A percentile compares a stretch with the other conserved stretches of the same genome.
phyloP scores from a whole-genome alignment of 352 stramenopile species.

The Phytopythium boreale region DNA sequence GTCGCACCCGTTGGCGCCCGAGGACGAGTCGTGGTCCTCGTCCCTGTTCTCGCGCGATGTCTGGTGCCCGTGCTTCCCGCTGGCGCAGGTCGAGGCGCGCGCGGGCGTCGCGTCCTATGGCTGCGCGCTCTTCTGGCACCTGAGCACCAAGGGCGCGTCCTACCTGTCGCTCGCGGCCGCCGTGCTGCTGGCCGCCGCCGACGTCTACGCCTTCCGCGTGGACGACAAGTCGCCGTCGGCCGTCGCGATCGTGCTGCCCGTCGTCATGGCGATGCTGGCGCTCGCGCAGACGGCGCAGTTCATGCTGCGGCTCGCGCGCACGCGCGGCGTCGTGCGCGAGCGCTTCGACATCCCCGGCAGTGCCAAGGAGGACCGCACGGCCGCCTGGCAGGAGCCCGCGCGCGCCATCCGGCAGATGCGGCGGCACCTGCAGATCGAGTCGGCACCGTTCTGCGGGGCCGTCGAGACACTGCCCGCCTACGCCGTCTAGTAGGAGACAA shows the following conservation, averaged over 20 bases:
- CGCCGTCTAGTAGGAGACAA: too few species aligned
- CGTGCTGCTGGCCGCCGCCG: slow-evolving; percentile 20
- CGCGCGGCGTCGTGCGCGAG: slow-evolving; percentile 18
- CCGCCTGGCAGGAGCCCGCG: slow-evolving; percentile 29
- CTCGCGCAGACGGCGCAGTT: slow-evolving; percentile 18
- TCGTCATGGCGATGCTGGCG: slow-evolving; percentile 13
- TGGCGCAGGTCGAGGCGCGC: slow-evolving; percentile 28
- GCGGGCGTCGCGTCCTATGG: slow-evolving; percentile 23
- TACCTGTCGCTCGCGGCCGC: slow-evolving; percentile 7
- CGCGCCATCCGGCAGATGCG: slow-evolving; percentile 33
- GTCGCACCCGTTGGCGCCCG: slow-evolving; percentile 26
- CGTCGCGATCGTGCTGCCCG: slow-evolving; percentile 10
- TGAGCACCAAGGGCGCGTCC: slow-evolving; percentile 13
- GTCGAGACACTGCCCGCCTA: slow-evolving; percentile 28
- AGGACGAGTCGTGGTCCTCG: slow-evolving; percentile 17
- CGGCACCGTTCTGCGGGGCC: slow-evolving; percentile 7
- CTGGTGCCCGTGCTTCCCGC: slow-evolving; percentile 27
- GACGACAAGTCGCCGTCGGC: slow-evolving; percentile 12
- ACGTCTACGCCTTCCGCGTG: slow-evolving; percentile 19
- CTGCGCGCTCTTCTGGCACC: slow-evolving; percentile 18
- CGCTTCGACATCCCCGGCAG: slow-evolving; percentile 34
- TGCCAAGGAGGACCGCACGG: slow-evolving; percentile 27
- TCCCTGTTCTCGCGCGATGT: slow-evolving; percentile 24
- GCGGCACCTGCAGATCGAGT: slow-evolving; percentile 32
- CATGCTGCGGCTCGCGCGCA: slow-evolving; percentile 19